phyloP scores from a whole-genome alignment of 2,329 filamentous ascomycete genomes.

The Ceratocystis eucalypticola region DNA sequence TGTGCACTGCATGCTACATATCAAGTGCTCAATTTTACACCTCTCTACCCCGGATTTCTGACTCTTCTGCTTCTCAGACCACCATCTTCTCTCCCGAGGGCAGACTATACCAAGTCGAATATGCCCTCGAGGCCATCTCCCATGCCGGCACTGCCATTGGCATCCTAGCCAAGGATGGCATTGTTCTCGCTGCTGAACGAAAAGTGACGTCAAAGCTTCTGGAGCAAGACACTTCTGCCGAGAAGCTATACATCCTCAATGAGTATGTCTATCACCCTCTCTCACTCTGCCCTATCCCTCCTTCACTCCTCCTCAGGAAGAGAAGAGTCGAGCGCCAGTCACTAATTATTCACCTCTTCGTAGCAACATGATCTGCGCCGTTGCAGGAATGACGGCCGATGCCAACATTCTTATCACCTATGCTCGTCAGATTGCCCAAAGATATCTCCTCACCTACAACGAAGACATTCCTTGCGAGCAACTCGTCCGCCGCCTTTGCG shows the following conservation, averaged over 20 bases:
- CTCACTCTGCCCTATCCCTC: conserved; percentile 3
- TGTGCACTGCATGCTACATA: background rate
- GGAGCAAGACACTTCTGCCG: conserved; percentile 97
- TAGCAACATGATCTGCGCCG: conserved; percentile 99
- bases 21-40: background rate
- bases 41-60: background rate
- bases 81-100: conserved; percentile 99
- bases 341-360: background rate
- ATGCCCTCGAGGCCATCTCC: conserved; percentile 96
- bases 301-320: background rate
- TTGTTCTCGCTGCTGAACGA: conserved; percentile 91
- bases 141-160: conserved; percentile 94
- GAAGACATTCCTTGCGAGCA: conserved; percentile 99
- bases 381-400: conserved; percentile 97
- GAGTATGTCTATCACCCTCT: conserved; percentile 49
- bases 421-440: conserved; percentile 89
- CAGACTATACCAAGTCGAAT: conserved; percentile 97
- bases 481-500: conserved; percentile 88
- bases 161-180: conserved; percentile 94
- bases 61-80: conserved; percentile 43
- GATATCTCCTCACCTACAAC: conserved; percentile 97
- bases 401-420: conserved; percentile 99
- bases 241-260: conserved; percentile 99
- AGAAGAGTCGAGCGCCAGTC: background rate
- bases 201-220: conserved; percentile 98